Conservation (phyloP, 2,329 filamentous ascomycete genomes). For the Hymenotorrendiella dingleyae region DNA sequence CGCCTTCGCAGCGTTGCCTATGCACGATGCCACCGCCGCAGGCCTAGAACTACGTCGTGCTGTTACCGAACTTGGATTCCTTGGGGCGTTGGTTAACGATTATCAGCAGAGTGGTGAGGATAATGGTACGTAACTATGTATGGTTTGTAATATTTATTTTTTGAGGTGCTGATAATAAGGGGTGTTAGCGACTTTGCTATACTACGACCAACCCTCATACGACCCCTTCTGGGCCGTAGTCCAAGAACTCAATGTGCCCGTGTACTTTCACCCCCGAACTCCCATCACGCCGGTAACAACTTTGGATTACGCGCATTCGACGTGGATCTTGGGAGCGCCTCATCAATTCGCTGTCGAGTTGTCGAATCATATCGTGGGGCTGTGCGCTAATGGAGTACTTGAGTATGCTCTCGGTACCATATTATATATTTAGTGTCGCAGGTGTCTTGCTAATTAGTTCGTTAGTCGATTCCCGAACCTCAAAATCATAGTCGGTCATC, state of each 20-base stretch:
- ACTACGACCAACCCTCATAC: slow-evolving; percentile 57
- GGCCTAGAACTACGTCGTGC: slow-evolving; percentile 45
- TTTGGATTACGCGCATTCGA: slow-evolving; percentile 51
- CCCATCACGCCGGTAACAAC: slow-evolving; percentile 51
- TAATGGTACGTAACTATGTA: slow-evolving; percentile 1
- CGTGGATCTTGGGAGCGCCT: slow-evolving; percentile 55
- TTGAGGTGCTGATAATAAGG: too few species aligned
- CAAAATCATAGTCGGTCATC: slow-evolving; percentile 42
- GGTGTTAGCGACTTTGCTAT: slow-evolving; percentile 57
- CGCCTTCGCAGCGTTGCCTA: slow-evolving; percentile 43
- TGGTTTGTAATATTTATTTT: too few species aligned
- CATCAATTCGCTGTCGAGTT: slow-evolving; percentile 54
- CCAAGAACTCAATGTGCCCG: slow-evolving; percentile 54
- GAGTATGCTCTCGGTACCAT: too few species aligned
- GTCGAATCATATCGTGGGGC: slow-evolving; percentile 48
- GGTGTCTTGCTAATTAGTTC: too few species aligned
- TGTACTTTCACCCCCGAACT: slow-evolving; percentile 56
- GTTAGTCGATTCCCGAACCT: slow-evolving; percentile 39
- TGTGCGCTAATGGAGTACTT: slow-evolving; percentile 46
- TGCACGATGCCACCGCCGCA: slow-evolving; percentile 48
- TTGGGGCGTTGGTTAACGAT: slow-evolving; percentile 57
- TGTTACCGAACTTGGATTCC: slow-evolving; percentile 52
- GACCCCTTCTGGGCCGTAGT: slow-evolving; percentile 56
- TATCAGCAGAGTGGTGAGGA: slow-evolving; percentile 52
- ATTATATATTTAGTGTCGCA: too few species aligned